phyloP scores from a whole-genome alignment of 2,329 filamentous ascomycete species.

The Scedosporium dehoogii region DNA sequence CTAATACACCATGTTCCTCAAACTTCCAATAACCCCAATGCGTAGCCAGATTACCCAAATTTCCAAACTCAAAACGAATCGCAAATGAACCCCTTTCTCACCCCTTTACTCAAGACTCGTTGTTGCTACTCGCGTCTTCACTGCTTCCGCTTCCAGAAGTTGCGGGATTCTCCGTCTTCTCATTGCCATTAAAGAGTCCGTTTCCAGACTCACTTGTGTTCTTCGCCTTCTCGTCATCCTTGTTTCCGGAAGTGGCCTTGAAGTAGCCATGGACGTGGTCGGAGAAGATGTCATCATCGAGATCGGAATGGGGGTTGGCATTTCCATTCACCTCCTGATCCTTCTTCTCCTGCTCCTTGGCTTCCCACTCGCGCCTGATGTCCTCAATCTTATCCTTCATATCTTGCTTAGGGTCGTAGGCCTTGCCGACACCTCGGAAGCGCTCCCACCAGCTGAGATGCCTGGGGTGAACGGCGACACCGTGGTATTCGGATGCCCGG shows the following conservation, averaged over 20 bases:
- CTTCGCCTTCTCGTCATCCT: neutral
- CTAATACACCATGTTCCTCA: too few species aligned
- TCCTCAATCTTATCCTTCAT: conserved; percentile 78
- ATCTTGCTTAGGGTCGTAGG: conserved; percentile 75
- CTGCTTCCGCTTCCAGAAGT: neutral
- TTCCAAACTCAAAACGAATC: neutral
- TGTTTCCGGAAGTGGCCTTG: neutral
- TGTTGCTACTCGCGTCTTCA: neutral
- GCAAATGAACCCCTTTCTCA: neutral
- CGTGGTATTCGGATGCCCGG: conserved; percentile 75
- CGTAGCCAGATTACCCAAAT: too few species aligned
- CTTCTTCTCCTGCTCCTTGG: conserved; percentile 33
- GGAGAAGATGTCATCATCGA: conserved; percentile 3
- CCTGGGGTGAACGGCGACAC: conserved; percentile 80
- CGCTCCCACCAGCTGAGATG: conserved; percentile 88
- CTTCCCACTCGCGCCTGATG: conserved; percentile 57
- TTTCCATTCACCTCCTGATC: conserved; percentile 36
- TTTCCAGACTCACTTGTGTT: neutral
- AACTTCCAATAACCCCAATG: too few species aligned
- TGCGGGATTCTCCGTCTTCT: neutral
- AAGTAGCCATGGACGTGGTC: conserved; percentile 6
- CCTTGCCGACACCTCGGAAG: conserved; percentile 64
- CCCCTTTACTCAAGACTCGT: too few species aligned
- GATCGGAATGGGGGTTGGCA: conserved; percentile 17
- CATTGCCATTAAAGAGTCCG: neutral